A percentile compares a stretch with the other conserved stretches of the same genome.
phyloP scores from a whole-genome alignment of 2,329 filamentous ascomycete species.

The Aspergillus hiratsukae region DNA sequence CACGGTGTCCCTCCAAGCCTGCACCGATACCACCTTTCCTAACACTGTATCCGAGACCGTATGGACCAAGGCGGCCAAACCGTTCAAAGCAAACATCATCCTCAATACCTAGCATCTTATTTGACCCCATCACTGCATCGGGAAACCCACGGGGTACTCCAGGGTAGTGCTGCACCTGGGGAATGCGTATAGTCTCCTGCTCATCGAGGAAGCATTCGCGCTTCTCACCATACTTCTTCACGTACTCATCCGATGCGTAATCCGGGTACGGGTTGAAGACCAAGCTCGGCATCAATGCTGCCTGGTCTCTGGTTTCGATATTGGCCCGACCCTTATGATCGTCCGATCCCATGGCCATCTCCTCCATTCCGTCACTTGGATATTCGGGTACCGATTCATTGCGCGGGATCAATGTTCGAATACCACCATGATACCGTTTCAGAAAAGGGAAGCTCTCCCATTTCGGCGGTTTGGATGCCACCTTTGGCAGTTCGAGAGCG shows the following conservation, averaged over 20 bases:
- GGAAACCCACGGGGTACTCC: conserved; percentile 83
- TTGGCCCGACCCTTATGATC: conserved; percentile 26
- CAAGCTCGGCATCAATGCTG: conserved; percentile 43
- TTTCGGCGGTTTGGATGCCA: conserved; percentile 58
- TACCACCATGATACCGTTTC: conserved; percentile 82
- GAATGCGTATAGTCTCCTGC: conserved; percentile 59
- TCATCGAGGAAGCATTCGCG: conserved; percentile 75
- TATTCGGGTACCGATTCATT: conserved; percentile 74
- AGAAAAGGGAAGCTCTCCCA: conserved; percentile 88
- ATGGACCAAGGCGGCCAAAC: conserved; percentile 81
- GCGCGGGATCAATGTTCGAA: conserved; percentile 64
- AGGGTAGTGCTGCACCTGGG: conserved; percentile 66
- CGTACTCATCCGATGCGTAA: conserved; percentile 56
- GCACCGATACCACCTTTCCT: conserved; percentile 75
- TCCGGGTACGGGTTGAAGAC: conserved; percentile 66
- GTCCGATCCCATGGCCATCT: conserved; percentile 45
- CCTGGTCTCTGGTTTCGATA: conserved; percentile 21
- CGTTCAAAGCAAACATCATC: conserved; percentile 91
- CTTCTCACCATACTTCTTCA: conserved; percentile 54
- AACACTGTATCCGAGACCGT: conserved; percentile 80
- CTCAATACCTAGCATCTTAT: conserved; percentile 70
- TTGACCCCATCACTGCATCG: conserved; percentile 78
- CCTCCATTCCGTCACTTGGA: conserved; percentile 59
- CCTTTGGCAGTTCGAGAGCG: conserved; percentile 49
- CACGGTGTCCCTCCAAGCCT: conserved; percentile 77